Evolutionary conservation across 306 rosid species (phyloP).

Genomic region (Ormosia semicastrata): DNA sequence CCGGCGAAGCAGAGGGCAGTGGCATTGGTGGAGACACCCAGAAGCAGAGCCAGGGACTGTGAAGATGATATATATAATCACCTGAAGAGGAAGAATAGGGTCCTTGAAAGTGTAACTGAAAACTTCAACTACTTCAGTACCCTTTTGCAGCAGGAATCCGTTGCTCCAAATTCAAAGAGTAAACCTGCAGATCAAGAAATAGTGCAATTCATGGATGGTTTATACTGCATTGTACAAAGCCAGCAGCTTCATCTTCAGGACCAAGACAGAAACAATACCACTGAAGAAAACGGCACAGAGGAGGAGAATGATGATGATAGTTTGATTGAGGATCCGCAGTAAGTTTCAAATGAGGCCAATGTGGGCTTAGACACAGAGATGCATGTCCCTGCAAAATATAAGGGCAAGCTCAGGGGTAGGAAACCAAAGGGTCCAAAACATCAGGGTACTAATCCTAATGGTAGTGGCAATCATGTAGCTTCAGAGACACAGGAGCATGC

Average conservation of each 20-base stretch:
- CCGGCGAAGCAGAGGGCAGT: neutral
- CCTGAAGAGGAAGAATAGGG: neutral
- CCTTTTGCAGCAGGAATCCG: neutral
- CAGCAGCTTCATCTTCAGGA: neutral
- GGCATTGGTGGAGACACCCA: neutral
- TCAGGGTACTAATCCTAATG: neutral
- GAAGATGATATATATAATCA: constrained; percentile 16
- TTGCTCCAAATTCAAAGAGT: neutral
- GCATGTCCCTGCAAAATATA: neutral
- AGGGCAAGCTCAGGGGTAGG: neutral
- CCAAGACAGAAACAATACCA: neutral
- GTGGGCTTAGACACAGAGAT: neutral
- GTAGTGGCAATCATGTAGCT: neutral
- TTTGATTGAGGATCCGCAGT: neutral
- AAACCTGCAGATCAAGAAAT: neutral
- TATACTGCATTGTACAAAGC: neutral
- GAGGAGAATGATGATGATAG: neutral
- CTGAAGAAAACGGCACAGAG: neutral
- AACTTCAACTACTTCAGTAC: neutral
- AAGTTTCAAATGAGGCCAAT: neutral
- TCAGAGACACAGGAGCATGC: neutral
- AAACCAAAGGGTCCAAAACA: neutral
- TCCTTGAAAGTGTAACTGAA: neutral
- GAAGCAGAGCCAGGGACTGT: constrained; percentile 13
- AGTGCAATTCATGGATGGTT: neutral